Evolutionary conservation across 2,329 filamentous ascomycete species (phyloP), one percentile per base, ranked within the genome.

Genomic region (Hypoxylon sp.): DNA sequence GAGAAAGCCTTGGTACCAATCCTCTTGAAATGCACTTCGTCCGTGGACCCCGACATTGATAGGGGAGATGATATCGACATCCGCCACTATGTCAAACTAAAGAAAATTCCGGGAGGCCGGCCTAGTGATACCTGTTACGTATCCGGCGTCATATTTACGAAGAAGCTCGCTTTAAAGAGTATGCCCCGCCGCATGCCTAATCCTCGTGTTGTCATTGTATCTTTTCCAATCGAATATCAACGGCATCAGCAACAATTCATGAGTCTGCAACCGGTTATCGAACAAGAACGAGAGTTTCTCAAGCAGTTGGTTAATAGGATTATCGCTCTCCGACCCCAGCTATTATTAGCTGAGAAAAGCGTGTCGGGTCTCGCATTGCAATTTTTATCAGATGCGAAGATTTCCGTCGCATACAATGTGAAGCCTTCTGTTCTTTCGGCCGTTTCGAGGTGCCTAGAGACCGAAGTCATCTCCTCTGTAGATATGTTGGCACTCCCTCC

Each of bases 51-150:
- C 1, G 93, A 98, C 78, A 93, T 98, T 48, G 91, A 94, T 62
- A 88, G 89, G 61, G 94, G 94, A 29, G 96, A 99, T 78, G 93
- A 96, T 76, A 98, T 99, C 86, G 96, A 99, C 78, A 96, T 99
- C 66, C 89, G 96, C 2, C 94, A 98, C 78, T 99, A 98, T 76
- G 93, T 99, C 69, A 99, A 99, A 78, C 82, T 99, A 31, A 99
- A 99, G 79, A 97, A 97, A 77, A 96, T 99, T 11, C 93, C 94
- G 0, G 95, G 96, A 15, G 95, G 94, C 15, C 91, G 88, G 70
- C 94, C 95, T 17, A 90, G 93, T 24, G 95, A 99, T 79, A 98
- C 95, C 6, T 91, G 91, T n/a, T 99, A 99, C 79, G 92, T 98
- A 15, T 97, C 96, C 8, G 97, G 96, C 0, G 91, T 99, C 7